phyloP scores from a whole-genome alignment of 192 early-diverging fungal species.

The Bifiguratus adelaidae region DNA sequence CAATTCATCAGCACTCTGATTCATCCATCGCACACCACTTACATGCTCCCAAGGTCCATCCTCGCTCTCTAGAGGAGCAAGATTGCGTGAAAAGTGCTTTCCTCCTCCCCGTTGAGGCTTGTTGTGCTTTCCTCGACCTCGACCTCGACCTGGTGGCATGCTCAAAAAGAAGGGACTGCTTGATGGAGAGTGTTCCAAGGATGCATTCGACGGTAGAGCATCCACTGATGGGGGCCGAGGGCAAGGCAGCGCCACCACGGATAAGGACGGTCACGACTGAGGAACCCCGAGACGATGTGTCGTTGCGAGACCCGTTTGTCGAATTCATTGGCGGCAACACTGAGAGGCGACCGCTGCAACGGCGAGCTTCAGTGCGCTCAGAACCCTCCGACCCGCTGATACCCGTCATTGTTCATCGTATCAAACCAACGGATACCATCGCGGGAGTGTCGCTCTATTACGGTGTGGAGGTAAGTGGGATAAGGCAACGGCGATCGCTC shows the following conservation, averaged over 20 bases:
- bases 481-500: not conserved
- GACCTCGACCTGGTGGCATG: not conserved
- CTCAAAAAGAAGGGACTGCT: too few species aligned
- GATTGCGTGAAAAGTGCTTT: slow-evolving; percentile 7
- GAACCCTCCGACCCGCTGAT: too few species aligned
- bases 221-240: too few species aligned
- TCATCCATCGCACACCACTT: slow-evolving; percentile 7
- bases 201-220: too few species aligned
- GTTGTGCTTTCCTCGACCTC: not conserved
- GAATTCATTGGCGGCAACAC: too few species aligned
- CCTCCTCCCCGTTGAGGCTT: slow-evolving; percentile 9
- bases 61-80: not conserved
- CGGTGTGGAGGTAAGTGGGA: slow-evolving; percentile 28
- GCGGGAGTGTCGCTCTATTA: slow-evolving; percentile 37
- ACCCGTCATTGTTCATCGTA: slow-evolving; percentile 28
- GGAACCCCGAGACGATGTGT: too few species aligned
- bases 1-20: not conserved
- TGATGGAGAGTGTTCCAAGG: too few species aligned
- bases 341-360: too few species aligned
- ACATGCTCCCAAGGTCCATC: slow-evolving; percentile 1
- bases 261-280: too few species aligned
- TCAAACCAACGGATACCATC: slow-evolving; percentile 26
- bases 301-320: too few species aligned
- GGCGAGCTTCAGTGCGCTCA: too few species aligned
- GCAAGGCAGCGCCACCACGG: too few species aligned